These are phyloP conservation scores for Trametes coccinea DNA, from an alignment of 768 basidiomycete genomes.

Conservation along the genomic window DNA sequence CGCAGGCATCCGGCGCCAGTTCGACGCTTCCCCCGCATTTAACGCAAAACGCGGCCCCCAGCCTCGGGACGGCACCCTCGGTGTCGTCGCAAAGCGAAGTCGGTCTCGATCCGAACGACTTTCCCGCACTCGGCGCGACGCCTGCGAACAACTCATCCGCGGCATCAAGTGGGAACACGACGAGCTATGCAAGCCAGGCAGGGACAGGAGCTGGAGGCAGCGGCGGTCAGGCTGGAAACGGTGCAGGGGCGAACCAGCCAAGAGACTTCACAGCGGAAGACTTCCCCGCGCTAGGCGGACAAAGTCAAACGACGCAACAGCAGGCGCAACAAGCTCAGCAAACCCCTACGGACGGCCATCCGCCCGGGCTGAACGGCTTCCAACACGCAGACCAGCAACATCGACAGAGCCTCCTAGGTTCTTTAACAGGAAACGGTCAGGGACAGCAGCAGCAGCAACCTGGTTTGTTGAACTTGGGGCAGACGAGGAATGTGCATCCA, in stretches of 20 bases:
- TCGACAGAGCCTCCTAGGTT: slow-evolving; percentile 58
- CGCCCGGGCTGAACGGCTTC: slow-evolving; percentile 80
- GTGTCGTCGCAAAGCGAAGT: slow-evolving; percentile 71
- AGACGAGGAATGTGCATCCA: slow-evolving; percentile 36
- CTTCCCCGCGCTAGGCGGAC: slow-evolving; percentile 84
- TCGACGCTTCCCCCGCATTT: slow-evolving; percentile 59
- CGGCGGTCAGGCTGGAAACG: slow-evolving; percentile 36
- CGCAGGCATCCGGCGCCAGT: slow-evolving; percentile 50
- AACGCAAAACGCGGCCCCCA: slow-evolving; percentile 46
- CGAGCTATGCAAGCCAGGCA: slow-evolving; percentile 84
- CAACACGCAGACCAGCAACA: slow-evolving; percentile 47
- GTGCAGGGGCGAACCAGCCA: slow-evolving; percentile 42
- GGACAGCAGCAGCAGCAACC: slow-evolving; percentile 48
- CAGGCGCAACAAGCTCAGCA: slow-evolving; percentile 35
- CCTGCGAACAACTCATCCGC: slow-evolving; percentile 46
- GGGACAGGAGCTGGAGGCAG: slow-evolving; percentile 52
- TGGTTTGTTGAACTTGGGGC: slow-evolving; percentile 62
- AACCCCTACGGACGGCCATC: slow-evolving; percentile 47
- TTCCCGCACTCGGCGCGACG: slow-evolving; percentile 79
- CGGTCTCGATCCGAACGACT: slow-evolving; percentile 83
- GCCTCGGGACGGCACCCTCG: slow-evolving; percentile 52
- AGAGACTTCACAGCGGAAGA: slow-evolving; percentile 85
- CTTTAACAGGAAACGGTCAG: slow-evolving; percentile 39
- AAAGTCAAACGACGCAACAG: slow-evolving; percentile 46
- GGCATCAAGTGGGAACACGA: slow-evolving; percentile 41